Percentiles rank a stretch among this genome's conserved stretches.
Evolutionary conservation across 108 stramenopile genomes (phyloP).

Genomic region (Fragilaria crotonensis): DNA sequence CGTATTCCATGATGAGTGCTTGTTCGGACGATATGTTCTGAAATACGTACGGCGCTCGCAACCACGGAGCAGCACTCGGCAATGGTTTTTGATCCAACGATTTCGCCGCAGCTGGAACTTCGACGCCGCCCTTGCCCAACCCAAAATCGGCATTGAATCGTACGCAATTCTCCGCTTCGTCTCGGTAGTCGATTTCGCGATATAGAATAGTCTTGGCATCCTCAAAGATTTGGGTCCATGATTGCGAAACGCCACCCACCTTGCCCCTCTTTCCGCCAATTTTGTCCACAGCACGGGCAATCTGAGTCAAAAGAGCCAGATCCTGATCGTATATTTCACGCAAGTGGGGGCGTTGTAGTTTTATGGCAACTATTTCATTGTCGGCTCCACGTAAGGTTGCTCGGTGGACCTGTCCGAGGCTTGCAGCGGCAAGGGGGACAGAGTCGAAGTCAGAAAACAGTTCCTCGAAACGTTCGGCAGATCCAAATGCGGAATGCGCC

Average conservation of each 20-base stretch:
- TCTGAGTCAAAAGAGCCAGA: conserved; percentile 72
- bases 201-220: conserved; percentile 90
- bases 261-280: conserved; percentile 42
- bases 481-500: conserved; percentile 56
- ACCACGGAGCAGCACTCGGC: conserved; percentile 73
- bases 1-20: conserved; percentile 78
- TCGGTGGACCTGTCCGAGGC: conserved; percentile 88
- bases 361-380: conserved; percentile 76
- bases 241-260: conserved; percentile 72
- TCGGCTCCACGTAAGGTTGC: conserved; percentile 51
- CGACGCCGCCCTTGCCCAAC: conserved; percentile 57
- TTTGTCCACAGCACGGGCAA: conserved; percentile 61
- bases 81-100: conserved; percentile 52
- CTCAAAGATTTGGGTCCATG: conserved; percentile 74
- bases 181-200: conserved; percentile 93
- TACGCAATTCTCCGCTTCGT: conserved; percentile 84
- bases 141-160: conserved; percentile 86
- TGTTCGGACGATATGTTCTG: conserved; percentile 55
- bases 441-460: conserved; percentile 75
- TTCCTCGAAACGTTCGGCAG: conserved; percentile 35
- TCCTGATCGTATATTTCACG: conserved; percentile 88
- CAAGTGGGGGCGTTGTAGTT: conserved; percentile 81
- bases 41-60: conserved; percentile 65
- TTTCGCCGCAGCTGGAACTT: conserved; percentile 36
- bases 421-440: conserved; percentile 84